Conservation (phyloP, 2,329 filamentous ascomycete species). For the Colletotrichum sp. region DNA sequence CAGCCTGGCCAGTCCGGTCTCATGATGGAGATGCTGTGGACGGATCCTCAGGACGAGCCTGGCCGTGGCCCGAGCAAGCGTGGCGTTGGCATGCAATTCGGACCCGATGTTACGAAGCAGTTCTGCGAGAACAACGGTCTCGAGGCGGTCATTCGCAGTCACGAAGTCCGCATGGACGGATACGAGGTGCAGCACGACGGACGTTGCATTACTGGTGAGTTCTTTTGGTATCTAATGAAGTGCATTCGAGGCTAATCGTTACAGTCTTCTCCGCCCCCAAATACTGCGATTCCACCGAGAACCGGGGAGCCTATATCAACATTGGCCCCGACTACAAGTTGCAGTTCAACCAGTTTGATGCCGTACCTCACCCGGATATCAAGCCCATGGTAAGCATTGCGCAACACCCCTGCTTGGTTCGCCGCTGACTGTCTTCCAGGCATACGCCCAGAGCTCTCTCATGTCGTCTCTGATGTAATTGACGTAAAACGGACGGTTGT, state of each 20-base stretch:
- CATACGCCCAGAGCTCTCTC: slow-evolving; percentile 84
- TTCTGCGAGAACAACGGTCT: slow-evolving; percentile 98
- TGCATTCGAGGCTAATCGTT: slow-evolving; percentile 28
- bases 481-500: neutral
- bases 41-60: slow-evolving; percentile 85
- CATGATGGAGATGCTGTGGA: slow-evolving; percentile 99
- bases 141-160: slow-evolving; percentile 93
- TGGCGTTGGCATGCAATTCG: slow-evolving; percentile 95
- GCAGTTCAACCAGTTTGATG: slow-evolving; percentile 91
- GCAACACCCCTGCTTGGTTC: neutral
- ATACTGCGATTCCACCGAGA: slow-evolving; percentile 98
- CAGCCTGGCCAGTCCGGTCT: slow-evolving; percentile 92
- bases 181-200: slow-evolving; percentile 98
- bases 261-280: slow-evolving; percentile 94
- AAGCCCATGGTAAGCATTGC: slow-evolving; percentile 76
- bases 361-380: slow-evolving; percentile 94
- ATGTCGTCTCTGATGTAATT: slow-evolving; percentile 75
- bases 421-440: slow-evolving; percentile 52
- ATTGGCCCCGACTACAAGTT: slow-evolving; percentile 91
- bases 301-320: slow-evolving; percentile 98
- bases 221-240: neutral
- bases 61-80: slow-evolving; percentile 95
- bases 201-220: slow-evolving; percentile 86
- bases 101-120: slow-evolving; percentile 91
- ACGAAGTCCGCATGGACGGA: slow-evolving; percentile 99